These are phyloP conservation scores for Microsporum ferrugineum DNA, from an alignment of 2,329 filamentous ascomycete species.

Conservation along the genomic window DNA sequence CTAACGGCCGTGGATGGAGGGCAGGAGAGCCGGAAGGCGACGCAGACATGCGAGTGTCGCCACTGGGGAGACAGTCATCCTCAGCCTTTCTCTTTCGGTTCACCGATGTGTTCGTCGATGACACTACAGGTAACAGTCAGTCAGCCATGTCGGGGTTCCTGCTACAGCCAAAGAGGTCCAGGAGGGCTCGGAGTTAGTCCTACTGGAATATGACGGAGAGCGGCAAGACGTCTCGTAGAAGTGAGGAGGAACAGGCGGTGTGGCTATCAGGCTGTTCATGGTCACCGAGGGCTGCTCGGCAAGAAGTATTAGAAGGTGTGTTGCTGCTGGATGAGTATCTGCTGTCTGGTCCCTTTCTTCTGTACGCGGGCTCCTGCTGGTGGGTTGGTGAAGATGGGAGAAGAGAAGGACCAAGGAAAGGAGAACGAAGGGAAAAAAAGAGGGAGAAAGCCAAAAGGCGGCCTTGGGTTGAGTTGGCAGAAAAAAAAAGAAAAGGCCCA, in stretches of 20 bases:
- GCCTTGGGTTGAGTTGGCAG: slow-evolving; percentile 1
- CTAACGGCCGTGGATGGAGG: slow-evolving; percentile 55
- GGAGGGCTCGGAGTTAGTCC: slow-evolving; percentile 18
- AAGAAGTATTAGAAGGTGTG: slow-evolving; percentile 7
- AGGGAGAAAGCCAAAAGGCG: neutral
- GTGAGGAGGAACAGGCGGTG: slow-evolving; percentile 51
- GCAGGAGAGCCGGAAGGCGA: slow-evolving; percentile 77
- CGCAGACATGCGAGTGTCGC: slow-evolving; percentile 74
- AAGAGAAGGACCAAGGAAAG: neutral
- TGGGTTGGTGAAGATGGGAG: neutral
- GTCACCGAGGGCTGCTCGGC: slow-evolving; percentile 20
- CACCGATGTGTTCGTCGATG: slow-evolving; percentile 30
- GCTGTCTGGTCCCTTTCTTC: neutral
- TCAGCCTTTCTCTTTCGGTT: slow-evolving; percentile 81
- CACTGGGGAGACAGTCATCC: slow-evolving; percentile 43
- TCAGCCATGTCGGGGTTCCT: slow-evolving; percentile 4
- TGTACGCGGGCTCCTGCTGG: no score
- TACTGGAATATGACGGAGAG: slow-evolving; percentile 50
- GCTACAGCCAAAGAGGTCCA: slow-evolving; percentile 8
- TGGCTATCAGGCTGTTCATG: slow-evolving; percentile 52
- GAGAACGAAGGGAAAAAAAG: neutral
- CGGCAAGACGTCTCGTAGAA: slow-evolving; percentile 50
- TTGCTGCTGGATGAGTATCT: neutral
- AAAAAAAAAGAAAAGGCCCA: neutral
- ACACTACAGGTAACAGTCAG: slow-evolving; percentile 22